These are phyloP conservation scores for Aspergillus spinulosporus DNA, from an alignment of 2,329 filamentous ascomycete genomes.

Conservation along the genomic window DNA sequence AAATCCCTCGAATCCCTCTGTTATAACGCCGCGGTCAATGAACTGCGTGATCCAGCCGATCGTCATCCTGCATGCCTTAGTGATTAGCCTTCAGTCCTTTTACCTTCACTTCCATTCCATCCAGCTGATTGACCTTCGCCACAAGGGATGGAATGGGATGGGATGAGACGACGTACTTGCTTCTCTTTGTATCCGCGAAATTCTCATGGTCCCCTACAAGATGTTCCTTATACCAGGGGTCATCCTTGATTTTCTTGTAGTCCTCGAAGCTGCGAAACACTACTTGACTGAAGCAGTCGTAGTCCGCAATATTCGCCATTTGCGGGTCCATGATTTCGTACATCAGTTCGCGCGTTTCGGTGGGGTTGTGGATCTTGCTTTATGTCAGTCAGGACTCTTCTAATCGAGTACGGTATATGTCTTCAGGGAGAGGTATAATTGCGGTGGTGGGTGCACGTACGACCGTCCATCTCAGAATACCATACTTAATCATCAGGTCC, in stretches of 20 bases:
- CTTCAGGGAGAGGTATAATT: no score
- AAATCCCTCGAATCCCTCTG: conserved; percentile 21
- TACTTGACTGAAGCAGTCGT: conserved; percentile 53
- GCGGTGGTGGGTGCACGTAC: conserved; percentile 24
- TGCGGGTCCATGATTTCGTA: conserved; percentile 46
- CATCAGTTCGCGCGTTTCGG: conserved; percentile 43
- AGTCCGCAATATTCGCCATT: conserved; percentile 52
- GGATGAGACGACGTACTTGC: conserved; percentile 23
- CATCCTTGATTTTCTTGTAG: conserved; percentile 52
- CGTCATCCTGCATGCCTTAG: conserved; percentile 41
- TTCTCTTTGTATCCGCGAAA: conserved; percentile 52
- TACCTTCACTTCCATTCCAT: neutral
- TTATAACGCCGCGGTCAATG: conserved; percentile 40
- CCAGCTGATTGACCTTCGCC: neutral
- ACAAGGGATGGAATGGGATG: neutral
- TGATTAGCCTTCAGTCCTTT: neutral
- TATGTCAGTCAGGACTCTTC: neutral
- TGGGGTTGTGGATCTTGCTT: conserved; percentile 46
- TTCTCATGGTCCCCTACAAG: conserved; percentile 50
- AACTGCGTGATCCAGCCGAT: conserved; percentile 51
- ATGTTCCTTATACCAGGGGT: conserved; percentile 52
- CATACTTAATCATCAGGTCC: conserved; percentile 53
- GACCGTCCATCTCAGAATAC: conserved; percentile 49
- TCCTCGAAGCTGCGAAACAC: conserved; percentile 49
- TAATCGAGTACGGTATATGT: neutral